Percentiles rank a stretch among this genome's conserved stretches.
These are phyloP conservation scores for Vaccinium corymbosum DNA, from an alignment of 148 eudicot genomes.

Conservation along the genomic window DNA sequence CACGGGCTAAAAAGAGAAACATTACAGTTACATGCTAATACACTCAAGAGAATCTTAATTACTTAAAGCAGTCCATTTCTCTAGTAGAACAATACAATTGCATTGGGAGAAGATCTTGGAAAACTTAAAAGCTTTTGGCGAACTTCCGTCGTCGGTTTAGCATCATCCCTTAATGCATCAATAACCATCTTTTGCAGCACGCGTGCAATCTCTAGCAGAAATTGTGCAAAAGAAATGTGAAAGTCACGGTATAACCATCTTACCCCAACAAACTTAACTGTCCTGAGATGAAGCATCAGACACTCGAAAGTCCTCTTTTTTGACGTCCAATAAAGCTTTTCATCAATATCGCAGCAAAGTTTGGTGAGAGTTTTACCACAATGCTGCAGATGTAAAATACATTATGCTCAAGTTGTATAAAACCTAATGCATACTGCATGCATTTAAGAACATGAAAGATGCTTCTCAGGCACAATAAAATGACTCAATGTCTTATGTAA, in stretches of 20 bases:
- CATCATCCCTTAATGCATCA: background rate
- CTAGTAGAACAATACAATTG: background rate
- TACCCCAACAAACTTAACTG: background rate
- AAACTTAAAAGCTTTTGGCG: background rate
- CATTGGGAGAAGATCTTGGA: background rate
- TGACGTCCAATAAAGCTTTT: background rate
- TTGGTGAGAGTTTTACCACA: no score
- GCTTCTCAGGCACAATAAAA: background rate
- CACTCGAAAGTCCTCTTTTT: background rate
- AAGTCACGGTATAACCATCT: background rate
- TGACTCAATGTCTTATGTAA: background rate
- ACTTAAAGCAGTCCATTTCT: background rate
- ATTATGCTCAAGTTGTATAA: background rate
- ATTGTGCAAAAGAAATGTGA: background rate
- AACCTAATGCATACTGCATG: background rate
- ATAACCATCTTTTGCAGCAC: background rate
- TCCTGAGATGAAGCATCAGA: background rate
- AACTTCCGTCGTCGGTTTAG: background rate
- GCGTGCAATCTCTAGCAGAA: background rate
- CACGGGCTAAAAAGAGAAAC: background rate
- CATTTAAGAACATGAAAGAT: background rate
- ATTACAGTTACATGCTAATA: background rate
- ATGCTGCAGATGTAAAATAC: background rate
- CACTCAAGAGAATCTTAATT: background rate
- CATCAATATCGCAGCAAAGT: background rate